phyloP scores from a whole-genome alignment of 257 asterid genomes.

The Striga asiatica region DNA sequence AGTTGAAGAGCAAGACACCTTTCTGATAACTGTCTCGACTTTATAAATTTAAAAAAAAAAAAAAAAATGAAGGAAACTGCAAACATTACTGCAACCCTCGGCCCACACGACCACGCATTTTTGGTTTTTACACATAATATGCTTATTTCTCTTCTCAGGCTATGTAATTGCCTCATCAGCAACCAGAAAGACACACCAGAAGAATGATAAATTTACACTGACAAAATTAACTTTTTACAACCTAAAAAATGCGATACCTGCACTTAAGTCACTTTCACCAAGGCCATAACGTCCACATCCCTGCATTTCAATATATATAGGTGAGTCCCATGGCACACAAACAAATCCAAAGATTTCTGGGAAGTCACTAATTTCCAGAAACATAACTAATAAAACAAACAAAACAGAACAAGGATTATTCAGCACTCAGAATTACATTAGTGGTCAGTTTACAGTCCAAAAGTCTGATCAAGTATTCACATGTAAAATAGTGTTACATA shows the following conservation, averaged over 20 bases:
- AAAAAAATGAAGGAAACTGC: not conserved
- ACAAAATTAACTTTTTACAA: conserved; percentile 10
- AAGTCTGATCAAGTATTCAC: not conserved
- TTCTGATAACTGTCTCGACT: not conserved
- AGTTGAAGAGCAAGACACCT: not conserved
- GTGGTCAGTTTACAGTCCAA: no score
- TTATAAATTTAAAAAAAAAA: not conserved
- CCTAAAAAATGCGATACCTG: conserved; percentile 43
- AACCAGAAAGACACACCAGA: not conserved
- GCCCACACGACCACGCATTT: not conserved
- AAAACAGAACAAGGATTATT: no score
- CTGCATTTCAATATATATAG: conserved; percentile 25
- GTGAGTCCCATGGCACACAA: not conserved
- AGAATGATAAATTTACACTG: not conserved
- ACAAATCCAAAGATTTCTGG: not conserved
- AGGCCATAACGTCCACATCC: conserved; percentile 64
- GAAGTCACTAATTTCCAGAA: no score
- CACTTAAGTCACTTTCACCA: conserved; percentile 41
- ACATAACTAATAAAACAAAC: no score
- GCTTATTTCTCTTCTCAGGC: not conserved
- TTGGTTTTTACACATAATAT: not conserved
- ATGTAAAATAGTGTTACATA: not conserved
- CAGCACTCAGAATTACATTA: no score
- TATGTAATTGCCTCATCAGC: conserved; percentile 2
- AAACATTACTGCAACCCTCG: not conserved